These are phyloP conservation scores for Dentipellis fragilis DNA, from an alignment of 768 basidiomycete species.

Conservation along the genomic window DNA sequence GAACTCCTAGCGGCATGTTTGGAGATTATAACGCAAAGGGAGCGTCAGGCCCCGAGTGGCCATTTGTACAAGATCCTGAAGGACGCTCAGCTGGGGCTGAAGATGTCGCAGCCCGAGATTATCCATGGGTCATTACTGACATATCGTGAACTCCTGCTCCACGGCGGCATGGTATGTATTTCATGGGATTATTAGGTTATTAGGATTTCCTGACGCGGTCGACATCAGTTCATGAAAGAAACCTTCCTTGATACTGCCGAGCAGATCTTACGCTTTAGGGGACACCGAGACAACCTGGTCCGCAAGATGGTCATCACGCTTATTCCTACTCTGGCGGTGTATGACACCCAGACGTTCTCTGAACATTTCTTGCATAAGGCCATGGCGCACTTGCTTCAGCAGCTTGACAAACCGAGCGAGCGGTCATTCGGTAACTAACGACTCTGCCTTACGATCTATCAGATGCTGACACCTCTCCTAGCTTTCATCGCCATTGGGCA, in stretches of 20 bases:
- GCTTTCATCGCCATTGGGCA: conserved; percentile 97
- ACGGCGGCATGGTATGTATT: conserved; percentile 81
- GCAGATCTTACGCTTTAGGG: conserved; percentile 79
- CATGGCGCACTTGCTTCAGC: conserved; percentile 84
- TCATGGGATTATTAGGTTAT: not conserved
- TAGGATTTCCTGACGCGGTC: not conserved
- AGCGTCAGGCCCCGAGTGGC: conserved; percentile 52
- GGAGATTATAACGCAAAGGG: conserved; percentile 72
- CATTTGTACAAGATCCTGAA: conserved; percentile 77
- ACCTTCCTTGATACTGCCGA: conserved; percentile 83
- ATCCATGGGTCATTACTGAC: conserved; percentile 91
- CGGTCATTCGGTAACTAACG: conserved; percentile 66
- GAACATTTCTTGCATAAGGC: conserved; percentile 87
- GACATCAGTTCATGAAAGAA: conserved; percentile 73
- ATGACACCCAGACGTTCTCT: conserved; percentile 88
- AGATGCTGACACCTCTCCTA: conserved; percentile 21
- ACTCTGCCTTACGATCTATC: not conserved
- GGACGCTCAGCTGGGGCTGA: conserved; percentile 79
- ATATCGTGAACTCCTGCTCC: conserved; percentile 81
- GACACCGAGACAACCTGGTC: conserved; percentile 79
- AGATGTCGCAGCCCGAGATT: conserved; percentile 71
- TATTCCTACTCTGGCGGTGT: conserved; percentile 89
- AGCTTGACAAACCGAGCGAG: conserved; percentile 83
- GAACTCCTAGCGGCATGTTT: conserved; percentile 90
- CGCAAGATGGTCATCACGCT: conserved; percentile 93